Evolutionary conservation across 2,329 filamentous ascomycete species (phyloP), one percentile per base, ranked within the genome.

Genomic region (Pseudopithomyces chartarum): DNA sequence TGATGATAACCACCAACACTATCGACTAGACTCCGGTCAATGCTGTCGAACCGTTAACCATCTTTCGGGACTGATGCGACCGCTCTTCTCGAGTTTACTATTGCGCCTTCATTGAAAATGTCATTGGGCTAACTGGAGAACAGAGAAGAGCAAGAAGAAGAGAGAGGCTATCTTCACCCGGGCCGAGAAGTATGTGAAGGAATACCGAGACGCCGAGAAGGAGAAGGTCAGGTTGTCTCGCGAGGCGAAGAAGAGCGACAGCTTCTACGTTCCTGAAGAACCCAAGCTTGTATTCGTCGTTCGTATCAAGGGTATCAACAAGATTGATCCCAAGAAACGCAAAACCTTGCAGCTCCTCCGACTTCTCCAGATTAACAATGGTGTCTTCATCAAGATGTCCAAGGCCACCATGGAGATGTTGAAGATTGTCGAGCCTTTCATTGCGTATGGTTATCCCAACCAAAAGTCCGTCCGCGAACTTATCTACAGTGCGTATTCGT

Each of bases 241-340:
- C 73, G 82, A 92, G 68, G 91, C 92, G 82, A 96, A 96, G 87
- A 85, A 91, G 82, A 88, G 91, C 77, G 94, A 94, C 80, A 90
- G 87, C 79, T 95, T 94, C 87, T 95, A 96, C 83, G 90, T 99
- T 71, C 89, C 92, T 66, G 93, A 91, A 66, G 92, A 99, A 87
- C 84, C 91, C 79, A 97, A 97, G 85, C 86, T 99, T 77, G 92
- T 94, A 84, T 99, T 99, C 81, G 88, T 99, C 75, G 84, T 98
- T 82, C 94, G 95, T 81, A 99, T 99, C 87, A 99, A 99, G 92
- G 95, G 89, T 96, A 98, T 99, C 92, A 98, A 98, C 91, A 99
- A 99, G 91, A 98, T 99, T 76, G 89, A 96, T 79, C 95, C 95
- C 74, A 98, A 99, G 91, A 96, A 96, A 82, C 93, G 95, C 87